Percentiles rank a stretch among this genome's conserved stretches.
phyloP scores from a whole-genome alignment of 164 flowering plant genomes.

The Paratinospora sagittata region DNA sequence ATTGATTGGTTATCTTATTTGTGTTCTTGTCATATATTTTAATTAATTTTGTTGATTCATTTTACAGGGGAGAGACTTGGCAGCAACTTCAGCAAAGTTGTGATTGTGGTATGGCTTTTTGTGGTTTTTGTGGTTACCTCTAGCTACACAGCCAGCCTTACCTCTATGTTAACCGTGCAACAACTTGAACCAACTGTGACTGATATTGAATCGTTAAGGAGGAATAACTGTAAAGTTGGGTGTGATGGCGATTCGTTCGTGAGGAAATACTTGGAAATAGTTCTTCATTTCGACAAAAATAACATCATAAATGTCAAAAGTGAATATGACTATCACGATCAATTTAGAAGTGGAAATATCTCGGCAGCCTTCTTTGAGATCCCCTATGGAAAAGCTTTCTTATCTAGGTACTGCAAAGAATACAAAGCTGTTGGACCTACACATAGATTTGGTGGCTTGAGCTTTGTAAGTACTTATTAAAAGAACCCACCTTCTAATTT shows the following conservation, averaged over 20 bases:
- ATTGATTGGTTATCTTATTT: neutral
- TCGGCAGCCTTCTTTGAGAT: constrained; percentile 39
- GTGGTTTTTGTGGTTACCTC: constrained; percentile 34
- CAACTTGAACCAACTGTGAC: constrained; percentile 29
- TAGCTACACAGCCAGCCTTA: constrained; percentile 52
- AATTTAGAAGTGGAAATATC: constrained; percentile 24
- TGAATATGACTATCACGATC: constrained; percentile 16
- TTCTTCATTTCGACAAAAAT: constrained; percentile 17
- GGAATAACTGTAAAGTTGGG: constrained; percentile 26
- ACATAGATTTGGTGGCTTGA: constrained; percentile 28
- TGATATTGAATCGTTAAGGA: constrained; percentile 23
- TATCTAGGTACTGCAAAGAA: constrained; percentile 26
- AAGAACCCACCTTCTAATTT: neutral
- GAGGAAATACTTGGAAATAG: constrained; percentile 23
- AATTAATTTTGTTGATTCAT: neutral
- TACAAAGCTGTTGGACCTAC: constrained; percentile 20
- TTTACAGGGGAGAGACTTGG: constrained; percentile 35
- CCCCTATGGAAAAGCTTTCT: constrained; percentile 34
- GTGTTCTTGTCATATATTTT: too few relatives aligned
- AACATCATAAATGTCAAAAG: constrained; percentile 23
- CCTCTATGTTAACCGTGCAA: constrained; percentile 49
- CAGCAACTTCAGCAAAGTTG: constrained; percentile 36
- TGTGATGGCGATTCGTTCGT: constrained; percentile 45
- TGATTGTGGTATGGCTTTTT: constrained; percentile 44
- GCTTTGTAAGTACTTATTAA: constrained; percentile 23